Conservation (phyloP, 2,329 filamentous ascomycete species). For the Talaromyces sp. region DNA sequence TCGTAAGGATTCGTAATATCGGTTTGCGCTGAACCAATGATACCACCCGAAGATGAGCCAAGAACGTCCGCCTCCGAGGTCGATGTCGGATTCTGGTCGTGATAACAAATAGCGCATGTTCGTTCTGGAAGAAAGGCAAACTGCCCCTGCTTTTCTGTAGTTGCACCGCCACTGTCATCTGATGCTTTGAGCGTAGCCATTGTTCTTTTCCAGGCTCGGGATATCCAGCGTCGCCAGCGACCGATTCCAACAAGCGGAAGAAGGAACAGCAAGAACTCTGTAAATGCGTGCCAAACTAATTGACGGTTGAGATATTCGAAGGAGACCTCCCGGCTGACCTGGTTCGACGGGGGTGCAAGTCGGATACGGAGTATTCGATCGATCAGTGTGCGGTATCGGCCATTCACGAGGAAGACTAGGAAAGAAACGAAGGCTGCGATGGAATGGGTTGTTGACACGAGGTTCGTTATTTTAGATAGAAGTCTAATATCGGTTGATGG, state of each 20-base stretch:
- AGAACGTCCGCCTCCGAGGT: conserved; percentile 71
- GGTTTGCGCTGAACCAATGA: conserved; percentile 81
- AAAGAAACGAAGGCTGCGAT: conserved; percentile 79
- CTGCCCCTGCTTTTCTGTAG: conserved; percentile 59
- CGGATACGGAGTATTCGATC: conserved; percentile 80
- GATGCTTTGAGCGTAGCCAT: conserved; percentile 54
- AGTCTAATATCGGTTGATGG: conserved; percentile 47
- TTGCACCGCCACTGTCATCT: conserved; percentile 46
- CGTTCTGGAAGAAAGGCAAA: conserved; percentile 81
- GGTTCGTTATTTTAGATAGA: conserved; percentile 65
- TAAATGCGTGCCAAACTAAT: conserved; percentile 99
- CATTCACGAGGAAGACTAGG: conserved; percentile 83
- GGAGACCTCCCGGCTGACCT: conserved; percentile 84
- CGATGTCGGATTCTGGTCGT: conserved; percentile 73
- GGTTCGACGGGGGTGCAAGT: conserved; percentile 75
- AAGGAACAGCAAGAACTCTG: conserved; percentile 94
- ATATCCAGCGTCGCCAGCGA: conserved; percentile 86
- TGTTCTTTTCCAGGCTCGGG: conserved; percentile 76
- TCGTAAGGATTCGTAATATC: conserved; percentile 97
- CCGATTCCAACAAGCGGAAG: conserved; percentile 94
- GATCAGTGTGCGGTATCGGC: conserved; percentile 82
- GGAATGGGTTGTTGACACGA: conserved; percentile 69
- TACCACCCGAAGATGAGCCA: conserved; percentile 66
- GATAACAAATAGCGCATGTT: conserved; percentile 95
- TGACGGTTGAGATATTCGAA: conserved; percentile 98